These are phyloP conservation scores for Allium fistulosum DNA, from an alignment of 106 monocot genomes.

Conservation along the genomic window DNA sequence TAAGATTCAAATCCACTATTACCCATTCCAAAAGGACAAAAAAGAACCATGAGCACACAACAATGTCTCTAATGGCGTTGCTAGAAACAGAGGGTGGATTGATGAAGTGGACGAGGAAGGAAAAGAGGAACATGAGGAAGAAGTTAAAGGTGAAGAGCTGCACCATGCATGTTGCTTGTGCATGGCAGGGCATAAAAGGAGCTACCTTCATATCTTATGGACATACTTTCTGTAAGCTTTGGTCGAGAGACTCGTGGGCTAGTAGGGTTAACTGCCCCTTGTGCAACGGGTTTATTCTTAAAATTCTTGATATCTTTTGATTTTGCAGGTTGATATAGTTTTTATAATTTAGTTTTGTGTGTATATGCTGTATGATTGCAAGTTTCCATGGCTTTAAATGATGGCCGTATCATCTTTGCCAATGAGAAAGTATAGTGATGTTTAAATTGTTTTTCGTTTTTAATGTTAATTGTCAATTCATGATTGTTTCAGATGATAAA, in stretches of 20 bases:
- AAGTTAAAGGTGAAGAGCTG: slow-evolving; percentile 3
- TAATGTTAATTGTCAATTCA: too few species aligned
- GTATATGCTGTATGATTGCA: too few species aligned
- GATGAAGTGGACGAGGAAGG: neutral
- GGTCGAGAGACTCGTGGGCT: slow-evolving; percentile 61
- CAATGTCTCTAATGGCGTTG: slow-evolving; percentile 17
- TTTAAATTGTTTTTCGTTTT: too few species aligned
- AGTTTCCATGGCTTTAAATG: too few species aligned
- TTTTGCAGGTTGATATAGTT: neutral
- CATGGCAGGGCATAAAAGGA: slow-evolving; percentile 58
- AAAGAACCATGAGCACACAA: neutral
- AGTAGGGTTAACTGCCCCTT: slow-evolving; percentile 67
- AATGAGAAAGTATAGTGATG: too few species aligned
- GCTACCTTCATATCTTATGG: slow-evolving; percentile 88
- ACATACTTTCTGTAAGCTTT: slow-evolving; percentile 83
- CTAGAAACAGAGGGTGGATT: neutral
- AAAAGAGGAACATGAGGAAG: neutral
- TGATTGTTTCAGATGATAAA: too few species aligned
- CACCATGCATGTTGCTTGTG: slow-evolving; percentile 58
- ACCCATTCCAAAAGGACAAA: neutral
- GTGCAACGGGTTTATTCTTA: slow-evolving; percentile 56
- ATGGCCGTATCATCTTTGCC: too few species aligned
- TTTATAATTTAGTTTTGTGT: too few species aligned
- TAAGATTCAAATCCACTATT: too few species aligned
- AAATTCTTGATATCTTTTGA: slow-evolving; percentile 79